Evolutionary conservation across 768 basidiomycete genomes (phyloP), one percentile per base, ranked within the genome.

Genomic region (Lyophyllum atratum): DNA sequence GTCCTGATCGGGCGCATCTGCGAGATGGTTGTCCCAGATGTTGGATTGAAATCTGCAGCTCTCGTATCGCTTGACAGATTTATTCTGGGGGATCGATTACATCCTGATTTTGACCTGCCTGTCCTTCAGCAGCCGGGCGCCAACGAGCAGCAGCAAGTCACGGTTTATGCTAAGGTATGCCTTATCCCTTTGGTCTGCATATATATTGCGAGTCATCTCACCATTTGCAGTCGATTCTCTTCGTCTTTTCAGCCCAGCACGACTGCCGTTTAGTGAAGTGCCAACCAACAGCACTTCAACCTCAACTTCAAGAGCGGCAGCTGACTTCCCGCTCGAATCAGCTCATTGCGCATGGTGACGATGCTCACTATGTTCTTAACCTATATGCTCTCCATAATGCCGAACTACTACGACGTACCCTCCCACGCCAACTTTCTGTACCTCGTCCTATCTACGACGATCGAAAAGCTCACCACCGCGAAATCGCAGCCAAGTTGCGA

Each of bases 341-440:
- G 6, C 22, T 44, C 4, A 61, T 71, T n/a, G 43, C 34, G 7
- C 70, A 74, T 49, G 43, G 24, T 10, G 54, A 66, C 24, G 52
- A 67, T 24, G 44, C 47, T 6, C 50, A 59, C 10, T 72, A 54
- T 46, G 28, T 74, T 17, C 55, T 72, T 42, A 72, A 72, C 37
- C 60, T 61, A 8, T 62, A 67, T 49, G 64, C 64, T 0, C 52
- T 71, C 1, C 71, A 73, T 58, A 72, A 72, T 54, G 59, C 65
- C 1, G 54, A 48, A 10, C 48, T 66, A 1, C 46, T 69, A 9
- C 56, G 63, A 14, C 4, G 42, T 12, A 10, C 39, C 34, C 46
- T 66, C 14, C 61, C 64, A 15, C 49, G 59, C 42, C 9, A 52
- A 0, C 51, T 65, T n/a, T 53, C 25, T 33, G 45, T 9, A 17